Conservation (phyloP, 2,329 filamentous ascomycete species). For the Epichloe sp. region DNA sequence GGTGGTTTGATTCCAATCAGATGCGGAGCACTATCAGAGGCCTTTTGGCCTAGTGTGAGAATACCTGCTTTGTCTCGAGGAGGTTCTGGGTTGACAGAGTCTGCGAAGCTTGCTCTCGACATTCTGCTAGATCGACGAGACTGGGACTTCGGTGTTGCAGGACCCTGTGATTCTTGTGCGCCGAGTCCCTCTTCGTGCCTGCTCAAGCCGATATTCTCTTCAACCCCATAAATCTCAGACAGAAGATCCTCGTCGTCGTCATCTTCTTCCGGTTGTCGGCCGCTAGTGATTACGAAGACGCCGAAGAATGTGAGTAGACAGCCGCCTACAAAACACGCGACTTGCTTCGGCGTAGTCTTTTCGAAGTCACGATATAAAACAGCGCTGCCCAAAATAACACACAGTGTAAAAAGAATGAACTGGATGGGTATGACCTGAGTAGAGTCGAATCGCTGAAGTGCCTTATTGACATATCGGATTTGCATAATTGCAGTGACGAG, state of each 20-base stretch:
- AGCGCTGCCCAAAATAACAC: constrained; percentile 87
- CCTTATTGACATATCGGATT: constrained; percentile 86
- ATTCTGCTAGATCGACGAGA: constrained; percentile 37
- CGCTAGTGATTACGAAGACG: constrained; percentile 94
- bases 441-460: constrained; percentile 83
- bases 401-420: constrained; percentile 92
- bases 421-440: constrained; percentile 97
- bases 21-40: constrained; percentile 18
- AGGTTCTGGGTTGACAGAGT: constrained; percentile 23
- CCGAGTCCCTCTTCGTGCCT: constrained; percentile 30
- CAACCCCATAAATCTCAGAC: constrained; percentile 43
- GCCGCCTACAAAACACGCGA: constrained; percentile 75
- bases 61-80: constrained; percentile 23
- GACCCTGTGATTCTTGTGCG: constrained; percentile 10
- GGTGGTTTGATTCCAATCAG: constrained; percentile 23
- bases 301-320: constrained; percentile 89
- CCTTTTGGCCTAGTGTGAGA: constrained; percentile 22
- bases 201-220: constrained; percentile 48
- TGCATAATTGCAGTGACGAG: constrained; percentile 85
- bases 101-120: constrained; percentile 33
- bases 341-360: constrained; percentile 58
- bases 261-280: constrained; percentile 45
- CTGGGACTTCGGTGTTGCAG: constrained; percentile 13
- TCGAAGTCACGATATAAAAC: constrained; percentile 93
- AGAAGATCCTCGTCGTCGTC: constrained; percentile 42